These are phyloP conservation scores for Brassica balearica DNA, from an alignment of 441 rosid species.

Conservation along the genomic window DNA sequence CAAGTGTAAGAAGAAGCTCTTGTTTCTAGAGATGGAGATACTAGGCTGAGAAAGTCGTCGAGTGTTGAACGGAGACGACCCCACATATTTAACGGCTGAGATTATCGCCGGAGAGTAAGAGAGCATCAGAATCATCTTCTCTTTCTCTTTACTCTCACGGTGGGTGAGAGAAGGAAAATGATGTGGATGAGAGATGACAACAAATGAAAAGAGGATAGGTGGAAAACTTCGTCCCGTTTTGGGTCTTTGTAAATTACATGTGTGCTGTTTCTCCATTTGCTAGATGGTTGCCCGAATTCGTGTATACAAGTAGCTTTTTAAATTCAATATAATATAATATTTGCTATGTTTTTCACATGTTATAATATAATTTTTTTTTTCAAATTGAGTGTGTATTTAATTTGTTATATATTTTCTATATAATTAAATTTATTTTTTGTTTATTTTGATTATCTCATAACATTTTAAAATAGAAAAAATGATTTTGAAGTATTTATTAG, in stretches of 20 bases:
- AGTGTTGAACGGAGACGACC: constrained; percentile 30
- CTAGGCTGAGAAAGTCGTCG: constrained; percentile 7
- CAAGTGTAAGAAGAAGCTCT: constrained; percentile 30
- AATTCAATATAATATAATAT: no score
- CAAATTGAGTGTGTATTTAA: no score
- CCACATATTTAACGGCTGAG: constrained; percentile 27
- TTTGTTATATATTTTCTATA: no score
- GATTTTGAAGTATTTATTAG: no score
- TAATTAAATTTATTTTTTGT: no score
- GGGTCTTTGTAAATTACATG: constrained; percentile 5
- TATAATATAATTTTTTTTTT: no score
- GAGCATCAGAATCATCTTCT: constrained; percentile 35
- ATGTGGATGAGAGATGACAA: constrained; percentile 28
- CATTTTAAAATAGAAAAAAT: no score
- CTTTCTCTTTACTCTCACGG: neutral
- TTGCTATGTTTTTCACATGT: no score
- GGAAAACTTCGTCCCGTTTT: constrained; percentile 25
- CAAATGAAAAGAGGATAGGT: constrained; percentile 17
- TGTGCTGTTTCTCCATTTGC: constrained; percentile 37
- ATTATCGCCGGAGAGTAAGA: constrained; percentile 27
- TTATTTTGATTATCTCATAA: no score
- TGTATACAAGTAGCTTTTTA: no score
- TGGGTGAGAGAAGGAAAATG: constrained; percentile 9
- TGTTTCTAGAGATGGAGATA: constrained; percentile 25
- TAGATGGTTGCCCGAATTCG: no score